phyloP scores from a whole-genome alignment of 768 basidiomycete genomes.

The Mycena indigotica region DNA sequence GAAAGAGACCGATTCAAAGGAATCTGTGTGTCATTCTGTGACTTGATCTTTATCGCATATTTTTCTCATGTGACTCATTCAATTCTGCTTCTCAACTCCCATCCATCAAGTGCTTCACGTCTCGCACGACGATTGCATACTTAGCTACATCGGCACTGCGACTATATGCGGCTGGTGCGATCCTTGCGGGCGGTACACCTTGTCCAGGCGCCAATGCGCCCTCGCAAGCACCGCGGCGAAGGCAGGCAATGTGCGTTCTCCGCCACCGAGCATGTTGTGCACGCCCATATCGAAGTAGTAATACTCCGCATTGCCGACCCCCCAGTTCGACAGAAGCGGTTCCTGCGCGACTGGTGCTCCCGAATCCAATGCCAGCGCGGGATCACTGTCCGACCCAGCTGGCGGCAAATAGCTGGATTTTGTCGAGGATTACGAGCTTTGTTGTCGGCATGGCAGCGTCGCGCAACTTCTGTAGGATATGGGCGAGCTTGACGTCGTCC shows the following conservation, averaged over 20 bases:
- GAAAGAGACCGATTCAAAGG: too few species aligned
- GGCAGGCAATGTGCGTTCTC: slow-evolving; percentile 3
- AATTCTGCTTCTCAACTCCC: too few species aligned
- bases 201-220: slow-evolving; percentile 2
- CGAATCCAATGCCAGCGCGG: background rate
- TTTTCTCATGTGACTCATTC: too few species aligned
- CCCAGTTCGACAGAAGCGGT: slow-evolving; percentile 12
- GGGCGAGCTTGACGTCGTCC: slow-evolving; percentile 23
- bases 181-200: background rate
- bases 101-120: too few species aligned
- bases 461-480: slow-evolving; percentile 32
- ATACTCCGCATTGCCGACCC: background rate
- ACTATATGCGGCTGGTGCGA: slow-evolving; percentile 4
- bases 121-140: too few species aligned
- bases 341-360: background rate
- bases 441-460: slow-evolving; percentile 28
- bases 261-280: background rate
- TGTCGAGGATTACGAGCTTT: slow-evolving; percentile 30
- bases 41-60: too few species aligned
- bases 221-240: background rate
- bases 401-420: slow-evolving; percentile 13
- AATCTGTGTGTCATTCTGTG: too few species aligned
- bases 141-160: background rate
- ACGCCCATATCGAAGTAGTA: slow-evolving; percentile 6
- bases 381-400: background rate